Percentiles rank a stretch among this genome's conserved stretches.
Evolutionary conservation across 2,329 filamentous ascomycete genomes (phyloP).

Genomic region (Sporothrix luriei): DNA sequence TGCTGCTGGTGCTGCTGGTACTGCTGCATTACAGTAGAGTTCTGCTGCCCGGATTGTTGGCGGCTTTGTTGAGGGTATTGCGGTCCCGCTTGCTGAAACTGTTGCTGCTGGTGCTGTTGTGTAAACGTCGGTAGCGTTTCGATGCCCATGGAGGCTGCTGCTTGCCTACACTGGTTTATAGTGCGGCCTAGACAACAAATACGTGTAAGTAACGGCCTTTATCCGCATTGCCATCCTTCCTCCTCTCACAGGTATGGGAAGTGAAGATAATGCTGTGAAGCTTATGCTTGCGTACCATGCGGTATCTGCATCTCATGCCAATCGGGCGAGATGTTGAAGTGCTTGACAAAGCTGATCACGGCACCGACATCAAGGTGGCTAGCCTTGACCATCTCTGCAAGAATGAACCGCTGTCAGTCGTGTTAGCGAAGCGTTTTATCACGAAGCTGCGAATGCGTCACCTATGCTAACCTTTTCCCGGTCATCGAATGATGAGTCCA

Average conservation of each 20-base stretch:
- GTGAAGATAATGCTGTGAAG: constrained; percentile 2
- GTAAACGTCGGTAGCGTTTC: constrained; percentile 4
- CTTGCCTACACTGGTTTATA: constrained; percentile 43
- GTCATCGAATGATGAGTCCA: constrained; percentile 54
- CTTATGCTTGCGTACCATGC: constrained; percentile 39
- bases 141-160: constrained; percentile 41
- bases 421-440: constrained; percentile 5
- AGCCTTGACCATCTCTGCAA: constrained; percentile 61
- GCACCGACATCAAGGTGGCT: constrained; percentile 53
- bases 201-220: constrained; percentile 22
- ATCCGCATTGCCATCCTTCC: background rate
- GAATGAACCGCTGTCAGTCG: constrained; percentile 56
- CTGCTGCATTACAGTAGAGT: background rate
- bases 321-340: constrained; percentile 41
- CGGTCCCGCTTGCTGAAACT: constrained; percentile 37
- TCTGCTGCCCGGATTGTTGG: constrained; percentile 6
- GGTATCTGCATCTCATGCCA: constrained; percentile 46
- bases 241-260: background rate
- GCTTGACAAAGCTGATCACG: constrained; percentile 53
- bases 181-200: constrained; percentile 42
- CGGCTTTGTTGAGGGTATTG: constrained; percentile 17
- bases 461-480: constrained; percentile 52
- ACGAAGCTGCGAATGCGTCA: background rate
- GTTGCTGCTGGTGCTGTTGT: constrained; percentile 37
- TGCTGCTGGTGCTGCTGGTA: constrained; percentile 29